These are phyloP conservation scores for Panellus pusillus DNA, from an alignment of 768 basidiomycete genomes.

Conservation along the genomic window DNA sequence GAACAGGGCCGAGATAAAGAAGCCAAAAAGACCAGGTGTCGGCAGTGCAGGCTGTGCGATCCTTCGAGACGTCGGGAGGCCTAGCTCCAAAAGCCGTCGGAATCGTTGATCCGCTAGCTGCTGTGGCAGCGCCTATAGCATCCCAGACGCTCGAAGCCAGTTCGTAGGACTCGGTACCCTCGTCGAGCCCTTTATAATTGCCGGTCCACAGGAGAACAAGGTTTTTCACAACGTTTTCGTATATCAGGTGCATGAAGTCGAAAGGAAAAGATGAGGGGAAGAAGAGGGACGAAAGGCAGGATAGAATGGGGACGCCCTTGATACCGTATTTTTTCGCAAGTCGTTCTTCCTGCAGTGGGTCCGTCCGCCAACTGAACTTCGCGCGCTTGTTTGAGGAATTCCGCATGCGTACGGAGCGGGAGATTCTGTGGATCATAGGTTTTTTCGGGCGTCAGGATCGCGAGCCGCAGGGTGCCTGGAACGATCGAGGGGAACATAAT, in stretches of 20 bases:
- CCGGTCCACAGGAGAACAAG: slow-evolving; percentile 37
- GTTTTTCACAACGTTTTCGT: slow-evolving; percentile 35
- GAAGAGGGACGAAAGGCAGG: slow-evolving; percentile 29
- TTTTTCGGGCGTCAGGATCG: background rate
- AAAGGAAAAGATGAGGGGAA: slow-evolving; percentile 41
- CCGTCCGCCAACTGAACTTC: background rate
- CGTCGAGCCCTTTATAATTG: slow-evolving; percentile 16
- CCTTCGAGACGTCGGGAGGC: slow-evolving; percentile 25
- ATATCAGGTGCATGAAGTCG: slow-evolving; percentile 48
- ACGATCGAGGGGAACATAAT: slow-evolving; percentile 27
- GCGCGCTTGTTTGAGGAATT: too few relatives aligned
- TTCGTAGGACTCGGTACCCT: slow-evolving; percentile 27
- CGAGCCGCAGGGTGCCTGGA: slow-evolving; percentile 8
- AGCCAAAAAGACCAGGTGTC: slow-evolving; percentile 35
- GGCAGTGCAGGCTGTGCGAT: too few relatives aligned
- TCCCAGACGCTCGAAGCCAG: slow-evolving; percentile 32
- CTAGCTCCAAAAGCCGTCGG: slow-evolving; percentile 30
- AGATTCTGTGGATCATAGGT: too few relatives aligned
- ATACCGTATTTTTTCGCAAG: slow-evolving; percentile 22
- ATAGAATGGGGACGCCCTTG: slow-evolving; percentile 32
- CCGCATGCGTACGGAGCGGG: too few relatives aligned
- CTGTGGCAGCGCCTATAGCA: slow-evolving; percentile 29
- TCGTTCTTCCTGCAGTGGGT: slow-evolving; percentile 11
- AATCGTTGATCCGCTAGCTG: slow-evolving; percentile 14
- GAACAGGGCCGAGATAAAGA: slow-evolving; percentile 29